phyloP scores from a whole-genome alignment of 75 land plant genomes.

The Sequoia sempervirens region DNA sequence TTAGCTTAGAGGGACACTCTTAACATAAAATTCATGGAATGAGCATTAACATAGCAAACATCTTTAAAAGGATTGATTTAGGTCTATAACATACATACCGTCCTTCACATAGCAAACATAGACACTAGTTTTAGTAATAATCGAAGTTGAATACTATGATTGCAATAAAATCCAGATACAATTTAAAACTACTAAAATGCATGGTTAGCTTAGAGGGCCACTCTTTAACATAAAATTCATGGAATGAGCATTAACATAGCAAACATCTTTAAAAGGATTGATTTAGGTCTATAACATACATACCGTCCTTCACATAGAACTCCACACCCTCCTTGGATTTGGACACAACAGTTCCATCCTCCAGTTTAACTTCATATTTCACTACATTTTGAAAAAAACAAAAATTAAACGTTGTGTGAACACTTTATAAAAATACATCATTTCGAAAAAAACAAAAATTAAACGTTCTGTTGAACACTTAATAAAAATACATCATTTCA shows the following conservation, averaged over 20 bases:
- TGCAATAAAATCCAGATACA: not conserved
- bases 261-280: not conserved
- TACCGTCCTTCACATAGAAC: conserved; percentile 48
- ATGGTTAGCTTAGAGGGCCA: not conserved
- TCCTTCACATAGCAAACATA: conserved; percentile 30
- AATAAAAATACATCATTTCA: not conserved
- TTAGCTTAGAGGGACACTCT: not conserved
- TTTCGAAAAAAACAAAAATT: too few relatives aligned
- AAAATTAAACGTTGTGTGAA: not conserved
- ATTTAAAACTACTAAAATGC: not conserved
- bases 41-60: not conserved
- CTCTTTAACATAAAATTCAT: too few relatives aligned
- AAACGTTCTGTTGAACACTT: too few relatives aligned
- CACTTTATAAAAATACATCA: too few relatives aligned
- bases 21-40: too few relatives aligned
- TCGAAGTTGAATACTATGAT: not conserved
- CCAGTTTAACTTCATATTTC: conserved; percentile 36
- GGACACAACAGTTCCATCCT: conserved; percentile 35
- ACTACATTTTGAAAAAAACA: conserved; percentile 24
- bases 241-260: not conserved
- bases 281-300: not conserved
- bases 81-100: conserved; percentile 24
- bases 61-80: not conserved
- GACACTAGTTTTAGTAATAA: not conserved
- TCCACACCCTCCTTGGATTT: conserved; percentile 53